Base-by-base conservation (phyloP, 768 basidiomycete species). In the Hemileccinum rubropunctum region DNA sequence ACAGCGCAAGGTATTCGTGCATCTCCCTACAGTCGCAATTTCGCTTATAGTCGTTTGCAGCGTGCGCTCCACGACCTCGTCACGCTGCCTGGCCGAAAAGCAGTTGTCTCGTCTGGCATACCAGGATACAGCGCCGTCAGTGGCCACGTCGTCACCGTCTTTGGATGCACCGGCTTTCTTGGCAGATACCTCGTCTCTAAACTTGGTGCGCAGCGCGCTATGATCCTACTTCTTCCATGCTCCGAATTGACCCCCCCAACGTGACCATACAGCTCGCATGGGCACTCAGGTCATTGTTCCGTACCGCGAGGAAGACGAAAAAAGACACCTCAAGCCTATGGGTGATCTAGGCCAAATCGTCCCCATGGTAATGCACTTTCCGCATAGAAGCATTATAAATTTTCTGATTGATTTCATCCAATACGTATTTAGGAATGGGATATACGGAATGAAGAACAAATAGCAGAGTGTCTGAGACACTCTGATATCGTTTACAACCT, bases 401-500 rank as follows among this genome's bases (percentile, higher is more conserved):
- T 58, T 53, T 59, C 58, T 59, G 61, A 60, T 61, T 18, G 56
- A 52, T 66, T 60, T 54, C 39, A 57, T 54, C 6, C 20, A 30
- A 40, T 32, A 42, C 59, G 21, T 47, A 34, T 51, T 23, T 55
- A 98, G 95, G 95, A 98, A 80, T 98, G 93, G 92, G 93, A 98
- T 65, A 77, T 95, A 42, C 81, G 92, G 50, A 86, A 91, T 64
- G 88, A 92, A 61, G 79, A 83, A 44, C 92, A 95, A 64, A 97
- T 95, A 59, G 90, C 83, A 34, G 95, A 98, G 66, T 97, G 94
- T 68, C 67, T 98, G 51, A 78, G 91, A 57, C 93, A 97, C 70
- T 98, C 95, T 17, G 92, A 98, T 66, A 88, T 87, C 5, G 97
- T 99, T 18, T 97, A 94, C 76, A 98, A 98, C 72, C 86, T 98